Evolutionary conservation across 352 stramenopile genomes (phyloP).

Genomic region (Lagenidium giganteum): DNA sequence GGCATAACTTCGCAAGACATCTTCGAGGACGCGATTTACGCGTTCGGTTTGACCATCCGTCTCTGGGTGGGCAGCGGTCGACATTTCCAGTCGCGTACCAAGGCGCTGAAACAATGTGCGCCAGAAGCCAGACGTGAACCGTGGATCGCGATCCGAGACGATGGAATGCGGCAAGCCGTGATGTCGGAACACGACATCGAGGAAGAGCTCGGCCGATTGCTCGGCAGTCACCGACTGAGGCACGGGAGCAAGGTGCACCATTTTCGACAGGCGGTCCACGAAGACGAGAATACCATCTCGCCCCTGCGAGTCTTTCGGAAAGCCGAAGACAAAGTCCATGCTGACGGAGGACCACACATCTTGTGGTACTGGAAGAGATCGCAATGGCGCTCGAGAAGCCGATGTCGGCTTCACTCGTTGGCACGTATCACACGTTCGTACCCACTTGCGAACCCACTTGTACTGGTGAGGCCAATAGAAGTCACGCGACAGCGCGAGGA

Average conservation of each 20-base stretch:
- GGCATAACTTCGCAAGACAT: conserved; percentile 12
- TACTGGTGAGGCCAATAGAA: conserved; percentile 20
- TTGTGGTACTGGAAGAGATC: conserved; percentile 5
- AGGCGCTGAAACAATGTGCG: not conserved
- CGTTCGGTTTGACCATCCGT: conserved; percentile 3
- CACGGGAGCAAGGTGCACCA: conserved; percentile 13
- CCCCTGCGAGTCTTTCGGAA: conserved; percentile 3
- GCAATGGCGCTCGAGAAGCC: conserved; percentile 4
- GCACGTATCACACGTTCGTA: conserved; percentile 17
- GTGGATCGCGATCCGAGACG: conserved; percentile 1
- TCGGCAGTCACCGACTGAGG: not conserved
- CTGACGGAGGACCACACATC: conserved; percentile 11
- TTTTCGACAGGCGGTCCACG: conserved; percentile 21
- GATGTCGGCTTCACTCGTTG: conserved; percentile 16
- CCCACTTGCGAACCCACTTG: conserved; percentile 14
- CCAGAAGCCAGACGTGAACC: not conserved
- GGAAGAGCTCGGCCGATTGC: not conserved
- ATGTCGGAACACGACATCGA: not conserved
- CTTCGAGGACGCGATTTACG: conserved; percentile 10
- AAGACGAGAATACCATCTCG: conserved; percentile 12
- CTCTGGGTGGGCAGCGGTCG: not conserved
- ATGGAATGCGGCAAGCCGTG: not conserved
- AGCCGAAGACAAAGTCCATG: conserved; percentile 21
- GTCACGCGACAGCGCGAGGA: conserved; percentile 2
- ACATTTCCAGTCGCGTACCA: not conserved